phyloP scores from a whole-genome alignment of 495 filamentous ascomycete genomes.

The Aspergillus steynii region DNA sequence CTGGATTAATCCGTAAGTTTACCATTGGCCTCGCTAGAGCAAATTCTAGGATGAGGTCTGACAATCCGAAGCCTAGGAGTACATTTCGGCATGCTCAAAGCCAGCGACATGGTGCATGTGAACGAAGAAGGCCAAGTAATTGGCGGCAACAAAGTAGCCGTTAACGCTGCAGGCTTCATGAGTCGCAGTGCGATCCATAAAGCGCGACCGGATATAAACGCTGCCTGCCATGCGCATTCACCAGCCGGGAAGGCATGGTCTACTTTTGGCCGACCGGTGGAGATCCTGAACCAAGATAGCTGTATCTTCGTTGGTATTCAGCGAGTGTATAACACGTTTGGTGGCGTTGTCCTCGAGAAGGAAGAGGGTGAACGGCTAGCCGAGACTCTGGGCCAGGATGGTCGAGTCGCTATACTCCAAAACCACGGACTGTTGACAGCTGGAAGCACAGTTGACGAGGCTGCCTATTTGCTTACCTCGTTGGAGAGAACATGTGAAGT shows the following conservation, averaged over 20 bases:
- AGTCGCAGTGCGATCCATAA: slow-evolving; percentile 44
- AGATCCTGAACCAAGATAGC: slow-evolving; percentile 46
- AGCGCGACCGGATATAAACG: slow-evolving; percentile 25
- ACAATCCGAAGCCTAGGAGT: slow-evolving; percentile 14
- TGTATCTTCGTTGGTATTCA: slow-evolving; percentile 53
- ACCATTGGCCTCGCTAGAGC: too few relatives aligned
- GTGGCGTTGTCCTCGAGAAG: slow-evolving; percentile 54
- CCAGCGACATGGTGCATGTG: slow-evolving; percentile 28
- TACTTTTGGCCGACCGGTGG: slow-evolving; percentile 25
- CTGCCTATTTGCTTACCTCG: slow-evolving; percentile 52
- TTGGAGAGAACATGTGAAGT: slow-evolving; percentile 53
- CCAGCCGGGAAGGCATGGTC: slow-evolving; percentile 27
- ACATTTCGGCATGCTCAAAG: slow-evolving; percentile 34
- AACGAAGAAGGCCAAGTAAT: slow-evolving; percentile 26
- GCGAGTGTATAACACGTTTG: slow-evolving; percentile 54
- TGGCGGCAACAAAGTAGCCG: slow-evolving; percentile 36
- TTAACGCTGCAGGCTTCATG: slow-evolving; percentile 58
- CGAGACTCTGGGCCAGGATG: slow-evolving; percentile 47
- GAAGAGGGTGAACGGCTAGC: slow-evolving; percentile 55
- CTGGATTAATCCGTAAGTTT: slow-evolving; percentile 25
- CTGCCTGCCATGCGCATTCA: slow-evolving; percentile 31
- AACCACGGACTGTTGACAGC: slow-evolving; percentile 59
- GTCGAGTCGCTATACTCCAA: slow-evolving; percentile 47
- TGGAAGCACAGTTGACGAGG: slow-evolving; percentile 56
- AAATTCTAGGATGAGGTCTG: too few relatives aligned